Conservation (phyloP, 345 rosid species). For the Euphorbia tirucalli region DNA sequence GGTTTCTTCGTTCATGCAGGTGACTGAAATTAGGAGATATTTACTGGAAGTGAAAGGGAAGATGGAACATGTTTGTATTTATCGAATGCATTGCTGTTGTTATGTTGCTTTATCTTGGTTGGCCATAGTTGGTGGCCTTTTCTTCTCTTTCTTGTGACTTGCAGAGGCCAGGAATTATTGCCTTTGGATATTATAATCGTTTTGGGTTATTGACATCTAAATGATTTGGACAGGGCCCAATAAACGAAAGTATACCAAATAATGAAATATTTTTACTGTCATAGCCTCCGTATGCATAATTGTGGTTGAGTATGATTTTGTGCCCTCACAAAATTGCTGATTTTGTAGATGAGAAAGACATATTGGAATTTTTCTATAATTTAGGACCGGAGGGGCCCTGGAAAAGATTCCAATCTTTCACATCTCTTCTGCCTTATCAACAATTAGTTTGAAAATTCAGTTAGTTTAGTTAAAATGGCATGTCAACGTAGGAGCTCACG, state of each 20-base stretch:
- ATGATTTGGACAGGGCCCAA: constrained; percentile 13
- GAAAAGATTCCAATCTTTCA: constrained; percentile 12
- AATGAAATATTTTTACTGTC: constrained; percentile 33
- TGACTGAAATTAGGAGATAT: constrained; percentile 16
- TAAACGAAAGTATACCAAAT: constrained; percentile 20
- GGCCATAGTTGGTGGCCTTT: not conserved
- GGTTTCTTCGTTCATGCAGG: constrained; percentile 21
- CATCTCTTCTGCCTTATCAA: constrained; percentile 9
- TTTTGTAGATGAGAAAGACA: constrained; percentile 14
- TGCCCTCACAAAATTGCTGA: not conserved
- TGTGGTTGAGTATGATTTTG: constrained; percentile 10
- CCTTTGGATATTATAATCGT: constrained; percentile 13
- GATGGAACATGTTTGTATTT: not conserved
- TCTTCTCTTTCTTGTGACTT: constrained; percentile 4
- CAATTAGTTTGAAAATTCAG: not conserved
- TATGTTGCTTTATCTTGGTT: constrained; percentile 5
- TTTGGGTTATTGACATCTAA: constrained; percentile 19
- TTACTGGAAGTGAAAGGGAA: constrained; percentile 16
- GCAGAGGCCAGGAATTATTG: constrained; percentile 16
- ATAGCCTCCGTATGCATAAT: constrained; percentile 8
- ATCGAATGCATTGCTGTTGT: constrained; percentile 11
- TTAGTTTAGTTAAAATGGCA: not conserved
- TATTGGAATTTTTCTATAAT: constrained; percentile 13
- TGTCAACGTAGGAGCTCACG: not conserved
- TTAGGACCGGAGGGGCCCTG: constrained; percentile 1